These are phyloP conservation scores for Penicillium arizonense DNA, from an alignment of 495 filamentous ascomycete species.

Conservation along the genomic window DNA sequence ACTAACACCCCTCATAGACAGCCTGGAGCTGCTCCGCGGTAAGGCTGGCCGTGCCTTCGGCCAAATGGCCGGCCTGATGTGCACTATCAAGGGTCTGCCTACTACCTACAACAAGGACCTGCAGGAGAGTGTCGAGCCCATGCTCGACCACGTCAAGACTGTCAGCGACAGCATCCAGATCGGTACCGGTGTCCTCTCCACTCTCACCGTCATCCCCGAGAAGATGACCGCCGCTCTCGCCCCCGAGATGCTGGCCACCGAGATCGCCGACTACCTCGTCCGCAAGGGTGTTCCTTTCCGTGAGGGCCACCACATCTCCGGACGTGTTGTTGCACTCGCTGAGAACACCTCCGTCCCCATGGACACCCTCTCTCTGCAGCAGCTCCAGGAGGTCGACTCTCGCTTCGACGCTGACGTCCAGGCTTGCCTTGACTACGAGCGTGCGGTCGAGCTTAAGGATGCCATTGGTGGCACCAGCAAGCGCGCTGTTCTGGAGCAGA, in stretches of 20 bases:
- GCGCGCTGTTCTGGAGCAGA: constrained; percentile 73
- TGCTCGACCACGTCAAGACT: constrained; percentile 87
- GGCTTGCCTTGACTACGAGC: constrained; percentile 79
- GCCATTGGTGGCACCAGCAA: constrained; percentile 82
- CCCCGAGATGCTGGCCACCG: constrained; percentile 75
- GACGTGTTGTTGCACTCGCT: constrained; percentile 70
- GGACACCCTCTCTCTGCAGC: constrained; percentile 69
- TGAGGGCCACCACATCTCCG: constrained; percentile 89
- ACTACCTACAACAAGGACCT: constrained; percentile 95
- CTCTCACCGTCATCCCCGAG: constrained; percentile 63
- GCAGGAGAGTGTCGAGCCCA: constrained; percentile 84
- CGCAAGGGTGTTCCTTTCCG: constrained; percentile 76
- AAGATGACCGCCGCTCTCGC: constrained; percentile 78
- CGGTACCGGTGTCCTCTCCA: constrained; percentile 71
- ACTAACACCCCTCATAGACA: constrained; percentile 58
- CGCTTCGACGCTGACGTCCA: constrained; percentile 76
- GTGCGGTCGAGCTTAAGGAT: constrained; percentile 77
- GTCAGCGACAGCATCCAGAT: constrained; percentile 84
- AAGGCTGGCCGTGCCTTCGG: constrained; percentile 85
- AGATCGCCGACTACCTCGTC: constrained; percentile 89
- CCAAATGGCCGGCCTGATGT: constrained; percentile 85
- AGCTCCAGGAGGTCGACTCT: constrained; percentile 69
- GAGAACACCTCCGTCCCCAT: constrained; percentile 72
- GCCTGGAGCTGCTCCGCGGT: constrained; percentile 82
- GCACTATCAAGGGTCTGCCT: constrained; percentile 83